Evolutionary conservation across 768 basidiomycete species (phyloP), one percentile per base, ranked within the genome.

Genomic region (Lentinus tigrinus): DNA sequence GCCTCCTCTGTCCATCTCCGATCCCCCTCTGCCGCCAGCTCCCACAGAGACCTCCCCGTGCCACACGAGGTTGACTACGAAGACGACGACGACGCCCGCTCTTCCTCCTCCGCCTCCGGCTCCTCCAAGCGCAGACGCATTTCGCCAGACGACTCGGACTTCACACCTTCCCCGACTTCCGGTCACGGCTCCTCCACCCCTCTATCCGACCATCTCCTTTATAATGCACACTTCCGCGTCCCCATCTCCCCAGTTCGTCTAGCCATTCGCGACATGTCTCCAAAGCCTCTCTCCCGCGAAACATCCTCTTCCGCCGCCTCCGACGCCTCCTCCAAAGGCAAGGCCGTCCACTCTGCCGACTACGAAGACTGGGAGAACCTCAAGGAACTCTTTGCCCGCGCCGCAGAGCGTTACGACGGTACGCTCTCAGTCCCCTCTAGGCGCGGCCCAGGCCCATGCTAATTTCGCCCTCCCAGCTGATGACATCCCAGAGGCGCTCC

Each of bases 341-440:
- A 57, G 52, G 57, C 52, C 61, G 47, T 57, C 48, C 36, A 34
- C 31, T 52, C 62, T 14, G 56, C 52, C 38, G 68, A 67, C 53
- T 62, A 74, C 47, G 80, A 82, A 52, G 86, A 88, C 65, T 88
- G 87, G 88, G 78, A 84, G 52, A 81, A 83, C 69, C 73, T 88
- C 43, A 88, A 87, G 68, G 83, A 85, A 56, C 74, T 87, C 10
- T 86, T 85, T 66, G 72, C 74, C 0, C 77, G 77, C 49, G 85
- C 85, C 19, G 75, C 78, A 3, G 81, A 85, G 59, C 75, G 78
- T 56, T 86, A 83, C 62, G 85, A 88, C 61, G 73, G 85, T 85
- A 66, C 61, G 80, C 75, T 16, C 27, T 38, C 49, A 44, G 39
- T 14, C 47, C 31, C 60, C n/a, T 23, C 39, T 9, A 50, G 26